Base-by-base conservation (phyloP, 2,329 filamentous ascomycete species). In the Aspergillus pseudoterreus region DNA sequence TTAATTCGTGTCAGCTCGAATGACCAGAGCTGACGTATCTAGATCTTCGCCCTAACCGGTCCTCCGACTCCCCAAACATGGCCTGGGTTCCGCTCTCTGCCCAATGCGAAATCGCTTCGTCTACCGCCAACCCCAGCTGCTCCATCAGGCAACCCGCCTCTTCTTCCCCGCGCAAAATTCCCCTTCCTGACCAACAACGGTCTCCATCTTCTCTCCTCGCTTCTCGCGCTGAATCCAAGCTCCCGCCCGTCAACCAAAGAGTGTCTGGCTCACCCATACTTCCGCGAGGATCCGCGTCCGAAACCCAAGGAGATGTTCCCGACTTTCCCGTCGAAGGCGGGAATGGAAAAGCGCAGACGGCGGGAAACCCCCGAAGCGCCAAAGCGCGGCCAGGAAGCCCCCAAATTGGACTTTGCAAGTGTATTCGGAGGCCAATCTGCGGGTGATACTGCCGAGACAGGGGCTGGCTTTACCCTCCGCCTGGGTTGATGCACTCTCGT, bases 231-330 rank as follows among this genome's bases (percentile, higher is more conserved):
- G 17, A 85, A 97, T 64, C 94, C 94, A 0, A 78, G 77, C 1
- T 71, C 74, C 4, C 78, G 94, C 15, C 90, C 90, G 0, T 79
- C 81, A 2, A 90, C 92, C 1, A 76, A 76, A 45, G 82, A 91
- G 53, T 85, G 95, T 67, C 78, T 97, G 33, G 75, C 79, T 44
- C 90, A 96, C 69, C 78, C 84, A 33, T 99, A 95, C 70, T 99
- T 99, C 71, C 78, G 71, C 15, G 92, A 97, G 73, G 87, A 95
- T 60, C 94, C 94, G 1, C 88, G 88, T 54, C 90, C 92, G 1
- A 97, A 97, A 74, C 85, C 87, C 6, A 87, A 90, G 67, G 87
- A 87, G 62, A 87, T 99, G 85, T 97, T 99, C 67, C 94, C 94
- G 2, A 97, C 94, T 0, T 99, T 97, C 68, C 94, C 94, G 0